These are phyloP conservation scores for Penicillium sp. DNA, from an alignment of 2,329 filamentous ascomycete genomes.

Conservation along the genomic window DNA sequence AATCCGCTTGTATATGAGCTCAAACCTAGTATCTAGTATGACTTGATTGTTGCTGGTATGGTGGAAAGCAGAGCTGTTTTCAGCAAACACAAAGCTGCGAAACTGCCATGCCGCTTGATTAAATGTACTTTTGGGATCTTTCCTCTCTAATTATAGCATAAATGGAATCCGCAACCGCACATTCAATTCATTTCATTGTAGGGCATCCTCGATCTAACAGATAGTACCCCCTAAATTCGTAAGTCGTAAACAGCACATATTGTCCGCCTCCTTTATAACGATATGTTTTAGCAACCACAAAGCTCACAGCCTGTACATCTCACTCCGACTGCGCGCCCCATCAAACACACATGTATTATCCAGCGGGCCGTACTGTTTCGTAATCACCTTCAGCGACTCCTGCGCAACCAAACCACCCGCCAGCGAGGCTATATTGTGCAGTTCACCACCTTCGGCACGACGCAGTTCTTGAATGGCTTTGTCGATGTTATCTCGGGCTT, in stretches of 20 bases:
- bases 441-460: constrained; percentile 73
- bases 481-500: constrained; percentile 48
- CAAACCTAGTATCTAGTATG: background rate
- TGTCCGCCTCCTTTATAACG: background rate
- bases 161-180: background rate
- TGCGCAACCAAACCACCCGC: constrained; percentile 93
- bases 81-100: background rate
- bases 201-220: background rate
- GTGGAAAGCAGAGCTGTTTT: background rate
- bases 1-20: too few species aligned
- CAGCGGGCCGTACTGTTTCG: constrained; percentile 62
- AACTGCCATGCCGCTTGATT: too few species aligned
- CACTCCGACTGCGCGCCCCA: constrained; percentile 54
- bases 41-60: background rate
- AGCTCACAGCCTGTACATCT: constrained; percentile 48
- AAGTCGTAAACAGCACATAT: background rate
- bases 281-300: background rate
- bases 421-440: constrained; percentile 87
- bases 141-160: too few species aligned
- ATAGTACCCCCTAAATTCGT: background rate
- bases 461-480: constrained; percentile 63
- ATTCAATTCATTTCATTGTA: background rate
- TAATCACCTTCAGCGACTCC: constrained; percentile 80
- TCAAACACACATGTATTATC: constrained; percentile 63
- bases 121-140: too few species aligned